Evolutionary conservation across 75 land plant genomes (phyloP).

Genomic region (Selaginella tamariscina): DNA sequence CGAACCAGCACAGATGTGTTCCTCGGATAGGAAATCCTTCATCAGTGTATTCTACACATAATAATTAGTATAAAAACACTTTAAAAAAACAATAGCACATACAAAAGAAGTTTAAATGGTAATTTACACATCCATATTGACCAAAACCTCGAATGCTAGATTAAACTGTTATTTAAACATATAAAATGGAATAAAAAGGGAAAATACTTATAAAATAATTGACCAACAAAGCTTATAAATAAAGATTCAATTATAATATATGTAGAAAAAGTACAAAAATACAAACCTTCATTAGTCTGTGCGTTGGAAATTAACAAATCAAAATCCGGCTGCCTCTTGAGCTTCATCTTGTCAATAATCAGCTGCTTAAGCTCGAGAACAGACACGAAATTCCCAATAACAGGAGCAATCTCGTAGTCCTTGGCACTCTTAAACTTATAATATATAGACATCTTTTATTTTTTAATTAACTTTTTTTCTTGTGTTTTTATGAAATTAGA

Average conservation of each 20-base stretch:
- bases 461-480: background rate
- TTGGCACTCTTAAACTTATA: slow-evolving; percentile 96
- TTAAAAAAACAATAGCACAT: background rate
- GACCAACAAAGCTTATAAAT: slow-evolving; percentile 11
- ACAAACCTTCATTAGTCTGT: slow-evolving; percentile 89
- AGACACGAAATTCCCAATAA: slow-evolving; percentile 82
- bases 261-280: slow-evolving; percentile 15
- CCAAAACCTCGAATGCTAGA: too few relatives aligned
- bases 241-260: background rate
- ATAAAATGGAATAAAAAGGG: too few relatives aligned
- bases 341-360: slow-evolving; percentile 85
- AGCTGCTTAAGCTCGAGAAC: slow-evolving; percentile 70
- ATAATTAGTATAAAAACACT: background rate
- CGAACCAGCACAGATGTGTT: slow-evolving; percentile 86
- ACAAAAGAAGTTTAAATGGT: background rate
- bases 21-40: slow-evolving; percentile 74
- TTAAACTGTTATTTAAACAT: too few relatives aligned
- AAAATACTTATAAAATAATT: slow-evolving; percentile 7
- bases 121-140: too few relatives aligned
- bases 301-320: slow-evolving; percentile 88
- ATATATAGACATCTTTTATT: slow-evolving; percentile 56
- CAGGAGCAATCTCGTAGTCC: slow-evolving; percentile 67
- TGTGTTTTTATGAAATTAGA: too few relatives aligned
- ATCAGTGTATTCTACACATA: slow-evolving; percentile 88
- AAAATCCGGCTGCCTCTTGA: slow-evolving; percentile 76